Percentiles rank a stretch among this genome's conserved stretches.
phyloP scores from a whole-genome alignment of 1,139 yeast genomes.

The Taiozyma sp. region DNA sequence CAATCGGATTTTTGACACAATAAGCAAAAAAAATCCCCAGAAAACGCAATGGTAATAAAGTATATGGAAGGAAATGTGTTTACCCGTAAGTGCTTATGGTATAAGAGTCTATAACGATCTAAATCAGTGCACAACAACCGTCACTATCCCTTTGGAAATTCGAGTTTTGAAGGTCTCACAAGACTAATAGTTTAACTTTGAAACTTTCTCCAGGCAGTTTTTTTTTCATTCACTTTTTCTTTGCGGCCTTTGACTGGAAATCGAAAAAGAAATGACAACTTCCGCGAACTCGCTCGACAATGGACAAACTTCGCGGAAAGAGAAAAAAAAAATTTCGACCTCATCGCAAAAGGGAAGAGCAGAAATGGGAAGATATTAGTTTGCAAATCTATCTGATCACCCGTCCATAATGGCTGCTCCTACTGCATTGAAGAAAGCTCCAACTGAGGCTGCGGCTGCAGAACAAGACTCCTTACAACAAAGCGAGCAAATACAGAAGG shows the following conservation, averaged over 20 bases:
- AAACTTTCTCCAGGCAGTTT: too few relatives aligned
- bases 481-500: not conserved
- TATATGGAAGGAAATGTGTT: not conserved
- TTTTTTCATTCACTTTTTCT: too few relatives aligned
- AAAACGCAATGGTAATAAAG: not conserved
- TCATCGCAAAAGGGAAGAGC: not conserved
- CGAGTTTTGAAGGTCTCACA: not conserved
- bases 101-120: too few relatives aligned
- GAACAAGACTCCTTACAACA: conserved; percentile 17
- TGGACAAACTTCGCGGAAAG: not conserved
- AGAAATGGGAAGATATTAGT: not conserved
- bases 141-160: not conserved
- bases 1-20: not conserved
- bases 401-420: conserved; percentile 60
- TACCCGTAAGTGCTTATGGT: too few relatives aligned
- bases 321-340: not conserved
- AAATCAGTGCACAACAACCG: not conserved
- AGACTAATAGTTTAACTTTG: not conserved
- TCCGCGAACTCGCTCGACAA: not conserved
- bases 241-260: not conserved
- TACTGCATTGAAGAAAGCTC: conserved; percentile 38
- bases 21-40: not conserved
- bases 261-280: too few relatives aligned
- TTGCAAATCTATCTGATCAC: not conserved
- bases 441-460: conserved; percentile 11